phyloP scores from a whole-genome alignment of 305 asterid genomes.

The Euphrasia arctica region DNA sequence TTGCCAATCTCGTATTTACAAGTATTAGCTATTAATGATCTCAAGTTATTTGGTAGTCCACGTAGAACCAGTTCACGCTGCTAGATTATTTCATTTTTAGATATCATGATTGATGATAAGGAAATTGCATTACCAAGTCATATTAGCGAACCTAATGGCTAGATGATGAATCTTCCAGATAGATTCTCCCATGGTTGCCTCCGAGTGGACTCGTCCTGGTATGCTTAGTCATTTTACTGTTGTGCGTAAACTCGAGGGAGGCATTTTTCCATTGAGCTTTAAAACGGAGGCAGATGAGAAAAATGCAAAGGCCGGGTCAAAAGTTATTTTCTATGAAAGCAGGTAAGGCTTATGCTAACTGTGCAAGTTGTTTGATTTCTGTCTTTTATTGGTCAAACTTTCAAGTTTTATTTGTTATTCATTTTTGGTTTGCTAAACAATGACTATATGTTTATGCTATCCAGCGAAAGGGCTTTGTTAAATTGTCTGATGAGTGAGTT shows the following conservation, averaged over 20 bases:
- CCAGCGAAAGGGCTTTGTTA: slow-evolving; percentile 95
- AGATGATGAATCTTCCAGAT: slow-evolving; percentile 54
- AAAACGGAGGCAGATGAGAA: slow-evolving; percentile 72
- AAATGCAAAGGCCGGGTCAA: slow-evolving; percentile 81
- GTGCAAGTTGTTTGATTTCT: slow-evolving; percentile 17
- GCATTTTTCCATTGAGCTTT: slow-evolving; percentile 93
- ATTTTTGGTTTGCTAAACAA: slow-evolving; percentile 19
- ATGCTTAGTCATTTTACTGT: slow-evolving; percentile 87
- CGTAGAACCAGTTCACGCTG: slow-evolving; percentile 4
- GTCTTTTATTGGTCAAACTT: slow-evolving; percentile 18
- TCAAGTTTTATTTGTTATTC: slow-evolving; percentile 19
- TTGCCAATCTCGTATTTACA: slow-evolving; percentile 17
- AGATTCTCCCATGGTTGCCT: slow-evolving; percentile 83
- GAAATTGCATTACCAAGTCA: slow-evolving; percentile 22
- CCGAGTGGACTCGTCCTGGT: slow-evolving; percentile 76
- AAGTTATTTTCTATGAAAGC: slow-evolving; percentile 68
- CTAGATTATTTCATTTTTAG: slow-evolving; percentile 17
- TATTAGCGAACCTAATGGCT: slow-evolving; percentile 26
- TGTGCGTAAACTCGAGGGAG: slow-evolving; percentile 93
- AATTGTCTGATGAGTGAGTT: slow-evolving; percentile 88
- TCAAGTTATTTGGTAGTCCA: slow-evolving; percentile 15
- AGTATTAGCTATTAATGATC: slow-evolving; percentile 21
- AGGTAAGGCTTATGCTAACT: slow-evolving; percentile 48
- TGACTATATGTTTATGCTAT: slow-evolving; percentile 20
- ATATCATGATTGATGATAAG: slow-evolving; percentile 23